These are phyloP conservation scores for Collariella sp. DNA, from an alignment of 495 filamentous ascomycete genomes.

Conservation along the genomic window DNA sequence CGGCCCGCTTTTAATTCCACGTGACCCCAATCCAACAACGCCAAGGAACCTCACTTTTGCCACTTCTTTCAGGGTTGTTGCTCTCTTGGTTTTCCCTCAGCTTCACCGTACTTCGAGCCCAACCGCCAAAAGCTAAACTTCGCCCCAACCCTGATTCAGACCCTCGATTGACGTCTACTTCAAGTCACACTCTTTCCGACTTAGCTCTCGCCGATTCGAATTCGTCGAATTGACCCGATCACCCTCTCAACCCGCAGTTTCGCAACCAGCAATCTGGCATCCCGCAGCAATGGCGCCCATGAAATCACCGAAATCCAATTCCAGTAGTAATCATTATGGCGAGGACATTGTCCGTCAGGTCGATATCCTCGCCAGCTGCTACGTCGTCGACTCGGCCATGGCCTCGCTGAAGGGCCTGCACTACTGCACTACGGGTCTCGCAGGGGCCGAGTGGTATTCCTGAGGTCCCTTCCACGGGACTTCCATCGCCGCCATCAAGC, in stretches of 20 bases:
- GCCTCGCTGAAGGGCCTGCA: constrained; percentile 65
- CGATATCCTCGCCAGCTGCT: constrained; percentile 80
- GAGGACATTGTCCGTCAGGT: constrained; percentile 47
- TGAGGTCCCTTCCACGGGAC: constrained; percentile 79
- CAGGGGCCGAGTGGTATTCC: constrained; percentile 93
- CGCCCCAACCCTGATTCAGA: background rate
- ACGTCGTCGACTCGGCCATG: constrained; percentile 50
- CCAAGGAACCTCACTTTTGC: background rate
- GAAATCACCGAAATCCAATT: constrained; percentile 57
- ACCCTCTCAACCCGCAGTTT: background rate
- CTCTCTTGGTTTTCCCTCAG: background rate
- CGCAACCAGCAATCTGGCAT: constrained; percentile 29
- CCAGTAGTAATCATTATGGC: constrained; percentile 64
- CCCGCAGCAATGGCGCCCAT: constrained; percentile 46
- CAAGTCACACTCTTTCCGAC: background rate
- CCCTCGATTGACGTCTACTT: no score
- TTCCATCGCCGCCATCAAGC: constrained; percentile 67
- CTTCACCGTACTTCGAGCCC: background rate
- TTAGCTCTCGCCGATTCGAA: background rate
- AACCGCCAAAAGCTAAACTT: background rate
- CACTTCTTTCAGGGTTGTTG: background rate
- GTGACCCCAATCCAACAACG: background rate
- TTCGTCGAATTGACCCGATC: background rate
- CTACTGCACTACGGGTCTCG: constrained; percentile 71
- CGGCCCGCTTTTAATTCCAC: background rate